These are phyloP conservation scores for Aspergillus ustus DNA, from an alignment of 2,329 filamentous ascomycete species.

Conservation along the genomic window DNA sequence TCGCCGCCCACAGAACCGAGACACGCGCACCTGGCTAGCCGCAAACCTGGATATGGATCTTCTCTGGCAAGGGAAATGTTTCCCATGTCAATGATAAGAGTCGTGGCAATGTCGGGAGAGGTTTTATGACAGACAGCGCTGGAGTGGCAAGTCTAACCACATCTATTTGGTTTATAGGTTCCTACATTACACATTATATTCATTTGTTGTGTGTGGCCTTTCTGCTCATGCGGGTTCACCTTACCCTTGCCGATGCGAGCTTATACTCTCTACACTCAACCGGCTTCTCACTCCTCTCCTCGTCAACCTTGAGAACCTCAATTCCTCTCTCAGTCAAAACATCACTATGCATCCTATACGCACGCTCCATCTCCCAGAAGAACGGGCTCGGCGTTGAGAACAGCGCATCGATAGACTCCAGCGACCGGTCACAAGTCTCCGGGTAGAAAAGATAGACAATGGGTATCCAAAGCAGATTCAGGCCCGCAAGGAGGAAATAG, in stretches of 20 bases:
- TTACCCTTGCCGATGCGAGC: neutral
- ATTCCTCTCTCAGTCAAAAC: constrained; percentile 21
- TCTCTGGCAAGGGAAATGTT: no score
- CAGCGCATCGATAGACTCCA: constrained; percentile 57
- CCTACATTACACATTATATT: no score
- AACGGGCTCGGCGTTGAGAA: constrained; percentile 55
- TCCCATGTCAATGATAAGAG: no score
- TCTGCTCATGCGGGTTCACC: neutral
- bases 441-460: constrained; percentile 59
- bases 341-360: constrained; percentile 41
- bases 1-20: no score
- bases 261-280: neutral
- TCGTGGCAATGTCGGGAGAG: no score
- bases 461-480: constrained; percentile 58
- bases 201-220: no score
- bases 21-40: no score
- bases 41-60: no score
- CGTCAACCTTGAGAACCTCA: neutral
- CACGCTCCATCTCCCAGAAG: constrained; percentile 51
- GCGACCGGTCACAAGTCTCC: constrained; percentile 56
- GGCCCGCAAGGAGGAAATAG: constrained; percentile 57
- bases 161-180: no score
- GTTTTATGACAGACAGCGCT: no score
- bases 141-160: no score
- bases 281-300: neutral